Conservation (phyloP, 2,329 filamentous ascomycete species). For the Fonsecaea monophora region DNA sequence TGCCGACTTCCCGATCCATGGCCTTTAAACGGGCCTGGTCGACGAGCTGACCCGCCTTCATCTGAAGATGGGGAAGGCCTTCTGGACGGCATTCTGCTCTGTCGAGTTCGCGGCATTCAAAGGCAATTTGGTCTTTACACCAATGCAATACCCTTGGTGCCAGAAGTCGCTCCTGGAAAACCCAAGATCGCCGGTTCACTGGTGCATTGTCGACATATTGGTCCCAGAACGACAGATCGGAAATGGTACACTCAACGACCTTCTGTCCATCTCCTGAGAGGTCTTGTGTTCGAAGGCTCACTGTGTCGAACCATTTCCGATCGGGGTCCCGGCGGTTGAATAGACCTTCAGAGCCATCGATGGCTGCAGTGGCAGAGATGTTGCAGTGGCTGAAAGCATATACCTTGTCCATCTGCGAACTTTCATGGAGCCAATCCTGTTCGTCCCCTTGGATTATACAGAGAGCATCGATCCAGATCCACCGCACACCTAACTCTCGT, state of each 20-base stretch:
- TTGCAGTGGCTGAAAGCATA: slow-evolving; percentile 26
- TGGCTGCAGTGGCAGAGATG: slow-evolving; percentile 29
- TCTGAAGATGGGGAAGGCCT: slow-evolving; percentile 20
- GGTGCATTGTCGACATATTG: slow-evolving; percentile 25
- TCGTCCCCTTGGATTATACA: slow-evolving; percentile 33
- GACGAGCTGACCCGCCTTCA: slow-evolving; percentile 13
- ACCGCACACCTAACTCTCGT: slow-evolving; percentile 19
- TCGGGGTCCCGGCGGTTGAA: slow-evolving; percentile 19
- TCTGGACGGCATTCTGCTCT: slow-evolving; percentile 18
- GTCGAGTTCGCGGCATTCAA: slow-evolving; percentile 39
- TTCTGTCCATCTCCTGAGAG: background rate
- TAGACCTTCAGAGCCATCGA: slow-evolving; percentile 15
- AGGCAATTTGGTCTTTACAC: slow-evolving; percentile 33
- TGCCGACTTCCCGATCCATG: slow-evolving; percentile 16
- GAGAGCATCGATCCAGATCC: slow-evolving; percentile 34
- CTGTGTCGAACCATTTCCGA: slow-evolving; percentile 16
- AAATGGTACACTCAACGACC: slow-evolving; percentile 18
- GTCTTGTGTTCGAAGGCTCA: slow-evolving; percentile 13
- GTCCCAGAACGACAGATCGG: slow-evolving; percentile 19
- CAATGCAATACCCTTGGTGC: slow-evolving; percentile 39
- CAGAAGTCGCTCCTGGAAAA: slow-evolving; percentile 40
- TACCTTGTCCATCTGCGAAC: slow-evolving; percentile 24
- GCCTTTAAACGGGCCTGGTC: slow-evolving; percentile 16
- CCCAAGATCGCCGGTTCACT: slow-evolving; percentile 38
- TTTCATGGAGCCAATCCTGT: slow-evolving; percentile 27